A percentile compares a stretch with the other conserved stretches of the same genome.
phyloP scores from a whole-genome alignment of 805 yeast species.

The Saccharomycopsis sp. region DNA sequence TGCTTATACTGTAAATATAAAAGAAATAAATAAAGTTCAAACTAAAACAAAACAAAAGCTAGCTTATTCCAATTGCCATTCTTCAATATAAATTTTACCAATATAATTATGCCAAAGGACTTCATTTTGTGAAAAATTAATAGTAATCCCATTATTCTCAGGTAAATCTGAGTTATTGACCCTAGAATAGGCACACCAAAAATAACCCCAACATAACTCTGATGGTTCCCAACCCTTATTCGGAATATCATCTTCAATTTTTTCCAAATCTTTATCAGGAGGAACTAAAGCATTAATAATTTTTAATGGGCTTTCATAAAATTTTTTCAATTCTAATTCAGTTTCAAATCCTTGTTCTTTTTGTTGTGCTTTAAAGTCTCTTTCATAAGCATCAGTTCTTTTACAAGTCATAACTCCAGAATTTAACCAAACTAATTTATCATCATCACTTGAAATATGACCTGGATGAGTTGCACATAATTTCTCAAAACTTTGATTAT shows the following conservation, averaged over 20 bases:
- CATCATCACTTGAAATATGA: conserved; percentile 39
- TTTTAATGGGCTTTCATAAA: conserved; percentile 29
- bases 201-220: conserved; percentile 38
- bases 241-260: conserved; percentile 28
- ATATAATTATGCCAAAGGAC: conserved; percentile 13
- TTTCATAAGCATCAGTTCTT: conserved; percentile 27
- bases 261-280: conserved; percentile 31
- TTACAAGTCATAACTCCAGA: conserved; percentile 45
- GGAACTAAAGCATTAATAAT: conserved; percentile 42
- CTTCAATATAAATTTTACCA: conserved; percentile 1
- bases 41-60: too few species aligned
- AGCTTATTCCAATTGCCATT: too few species aligned
- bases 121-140: conserved; percentile 4
- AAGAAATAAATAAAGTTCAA: too few species aligned
- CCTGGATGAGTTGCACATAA: conserved; percentile 48
- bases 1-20: too few species aligned
- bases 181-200: conserved; percentile 54
- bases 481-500: background rate
- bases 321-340: conserved; percentile 22
- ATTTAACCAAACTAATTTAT: conserved; percentile 44
- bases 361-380: conserved; percentile 24
- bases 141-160: conserved; percentile 13
- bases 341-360: conserved; percentile 9
- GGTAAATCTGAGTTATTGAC: conserved; percentile 30
- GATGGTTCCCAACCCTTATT: conserved; percentile 42